phyloP scores from a whole-genome alignment of 2,329 filamentous ascomycete species.

The Basipetospora chlamydospora region DNA sequence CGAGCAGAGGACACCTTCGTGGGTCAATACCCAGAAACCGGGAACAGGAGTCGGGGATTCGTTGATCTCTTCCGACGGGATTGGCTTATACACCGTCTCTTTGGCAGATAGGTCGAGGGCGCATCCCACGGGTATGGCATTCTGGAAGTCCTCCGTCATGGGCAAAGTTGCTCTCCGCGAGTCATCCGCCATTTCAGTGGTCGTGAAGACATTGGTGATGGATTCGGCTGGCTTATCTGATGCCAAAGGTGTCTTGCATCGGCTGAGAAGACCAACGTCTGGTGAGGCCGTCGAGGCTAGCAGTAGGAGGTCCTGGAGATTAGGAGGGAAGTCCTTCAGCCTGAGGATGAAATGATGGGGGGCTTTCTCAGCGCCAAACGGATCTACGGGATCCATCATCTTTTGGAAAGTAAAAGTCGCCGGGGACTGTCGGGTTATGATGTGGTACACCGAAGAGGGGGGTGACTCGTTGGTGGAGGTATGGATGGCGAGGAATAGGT shows the following conservation, averaged over 20 bases:
- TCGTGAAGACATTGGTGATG: conserved; percentile 56
- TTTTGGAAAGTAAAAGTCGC: conserved; percentile 57
- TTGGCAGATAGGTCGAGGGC: conserved; percentile 72
- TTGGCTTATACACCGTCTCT: conserved; percentile 64
- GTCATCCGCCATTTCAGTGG: conserved; percentile 59
- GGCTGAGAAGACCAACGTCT: conserved; percentile 66
- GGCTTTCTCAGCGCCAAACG: conserved; percentile 50
- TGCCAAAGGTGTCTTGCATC: conserved; percentile 54
- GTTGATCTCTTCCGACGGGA: conserved; percentile 59
- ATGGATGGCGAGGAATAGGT: conserved; percentile 70
- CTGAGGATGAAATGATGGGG: conserved; percentile 69
- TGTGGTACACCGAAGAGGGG: conserved; percentile 58
- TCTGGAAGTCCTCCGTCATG: conserved; percentile 49
- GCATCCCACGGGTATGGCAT: conserved; percentile 67
- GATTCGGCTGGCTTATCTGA: conserved; percentile 41
- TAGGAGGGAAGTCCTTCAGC: conserved; percentile 65
- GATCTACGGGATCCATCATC: conserved; percentile 57
- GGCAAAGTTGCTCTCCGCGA: conserved; percentile 62
- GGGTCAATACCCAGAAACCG: conserved; percentile 70
- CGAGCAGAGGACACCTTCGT: conserved; percentile 68
- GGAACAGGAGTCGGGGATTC: conserved; percentile 71
- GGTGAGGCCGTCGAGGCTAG: conserved; percentile 67
- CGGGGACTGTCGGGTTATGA: conserved; percentile 53
- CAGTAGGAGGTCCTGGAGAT: conserved; percentile 68
- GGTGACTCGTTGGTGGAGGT: conserved; percentile 46